These are phyloP conservation scores for Schizonepeta tenuifolia DNA, from an alignment of 257 asterid species.

Conservation along the genomic window DNA sequence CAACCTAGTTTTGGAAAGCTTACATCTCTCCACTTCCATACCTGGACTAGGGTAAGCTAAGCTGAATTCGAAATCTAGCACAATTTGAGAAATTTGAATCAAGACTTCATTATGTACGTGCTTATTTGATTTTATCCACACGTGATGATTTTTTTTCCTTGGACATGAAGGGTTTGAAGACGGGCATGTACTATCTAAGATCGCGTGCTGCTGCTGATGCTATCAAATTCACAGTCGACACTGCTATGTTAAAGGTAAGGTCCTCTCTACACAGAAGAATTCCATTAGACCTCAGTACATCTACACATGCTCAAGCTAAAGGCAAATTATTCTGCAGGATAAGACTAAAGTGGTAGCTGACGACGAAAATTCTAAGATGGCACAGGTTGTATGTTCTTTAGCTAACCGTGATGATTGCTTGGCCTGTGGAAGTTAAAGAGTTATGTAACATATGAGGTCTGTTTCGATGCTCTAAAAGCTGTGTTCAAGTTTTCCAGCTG, in stretches of 20 bases:
- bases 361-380: conserved; percentile 61
- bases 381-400: conserved; percentile 82
- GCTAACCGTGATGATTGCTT: conserved; percentile 83
- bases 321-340: conserved; percentile 39
- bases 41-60: conserved; percentile 78
- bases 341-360: conserved; percentile 42
- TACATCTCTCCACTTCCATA: conserved; percentile 88
- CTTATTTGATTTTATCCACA: too few species aligned
- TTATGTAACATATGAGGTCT: neutral
- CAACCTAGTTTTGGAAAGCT: conserved; percentile 87
- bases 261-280: neutral
- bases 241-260: conserved; percentile 69
- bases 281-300: neutral
- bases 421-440: conserved; percentile 78
- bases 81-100: neutral
- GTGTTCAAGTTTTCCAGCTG: neutral
- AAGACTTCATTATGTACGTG: neutral
- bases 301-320: neutral
- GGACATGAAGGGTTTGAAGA: conserved; percentile 76
- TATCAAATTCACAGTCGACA: conserved; percentile 87
- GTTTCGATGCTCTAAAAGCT: neutral
- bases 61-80: neutral
- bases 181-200: conserved; percentile 93
- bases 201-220: conserved; percentile 98
- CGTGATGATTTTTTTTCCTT: conserved; percentile 6